These are phyloP conservation scores for Monosporozyma servazzii DNA, from an alignment of 805 yeast genomes.

Conservation along the genomic window DNA sequence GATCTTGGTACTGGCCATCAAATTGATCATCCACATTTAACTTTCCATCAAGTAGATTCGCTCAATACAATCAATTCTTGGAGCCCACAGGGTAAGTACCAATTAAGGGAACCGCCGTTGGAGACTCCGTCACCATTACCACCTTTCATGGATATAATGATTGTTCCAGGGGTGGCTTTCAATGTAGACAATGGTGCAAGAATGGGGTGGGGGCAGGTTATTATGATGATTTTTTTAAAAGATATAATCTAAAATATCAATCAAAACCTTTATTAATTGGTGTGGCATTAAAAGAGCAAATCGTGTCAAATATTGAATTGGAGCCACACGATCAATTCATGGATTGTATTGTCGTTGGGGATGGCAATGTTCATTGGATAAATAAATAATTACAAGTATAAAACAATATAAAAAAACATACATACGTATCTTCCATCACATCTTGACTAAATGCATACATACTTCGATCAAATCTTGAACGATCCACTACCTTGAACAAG, in stretches of 20 bases:
- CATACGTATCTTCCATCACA: conserved; percentile 5
- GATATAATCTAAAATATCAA: conserved; percentile 31
- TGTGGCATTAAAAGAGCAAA: conserved; percentile 24
- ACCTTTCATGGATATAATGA: conserved; percentile 49
- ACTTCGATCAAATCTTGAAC: conserved; percentile 17
- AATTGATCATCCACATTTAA: conserved; percentile 36
- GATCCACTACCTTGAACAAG: conserved; percentile 51
- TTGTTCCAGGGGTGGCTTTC: conserved; percentile 85
- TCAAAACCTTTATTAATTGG: conserved; percentile 24
- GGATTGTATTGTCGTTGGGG: conserved; percentile 27
- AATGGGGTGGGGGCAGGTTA: conserved; percentile 87
- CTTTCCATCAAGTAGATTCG: conserved; percentile 44
- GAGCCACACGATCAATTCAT: conserved; percentile 26
- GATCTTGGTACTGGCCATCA: background rate
- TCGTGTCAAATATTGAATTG: conserved; percentile 15
- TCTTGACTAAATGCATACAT: too few species aligned
- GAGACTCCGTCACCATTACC: conserved; percentile 22
- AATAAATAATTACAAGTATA: conserved; percentile 29
- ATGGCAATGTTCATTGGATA: conserved; percentile 15
- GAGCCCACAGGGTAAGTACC: conserved; percentile 58
- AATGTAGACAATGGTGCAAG: conserved; percentile 35
- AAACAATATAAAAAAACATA: conserved; percentile 34
- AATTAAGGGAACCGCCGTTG: conserved; percentile 55
- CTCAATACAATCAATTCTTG: conserved; percentile 37
- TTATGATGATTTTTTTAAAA: conserved; percentile 66